Conservation (phyloP, 805 yeast species). For the Candida sithepensis region DNA sequence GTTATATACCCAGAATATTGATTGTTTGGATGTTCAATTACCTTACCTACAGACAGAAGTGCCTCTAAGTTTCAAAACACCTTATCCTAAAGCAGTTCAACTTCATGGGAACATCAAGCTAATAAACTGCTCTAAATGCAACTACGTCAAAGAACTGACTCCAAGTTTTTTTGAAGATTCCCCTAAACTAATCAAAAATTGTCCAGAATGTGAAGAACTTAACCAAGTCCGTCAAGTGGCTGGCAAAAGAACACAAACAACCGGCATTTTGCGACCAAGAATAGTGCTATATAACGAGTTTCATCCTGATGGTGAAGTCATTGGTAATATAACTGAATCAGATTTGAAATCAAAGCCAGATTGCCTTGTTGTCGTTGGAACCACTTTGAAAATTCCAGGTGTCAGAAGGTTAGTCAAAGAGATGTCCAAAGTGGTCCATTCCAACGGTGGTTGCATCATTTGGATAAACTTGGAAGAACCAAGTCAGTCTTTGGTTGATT, state of each 20-base stretch:
- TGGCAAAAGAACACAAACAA: constrained; percentile 62
- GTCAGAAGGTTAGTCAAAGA: constrained; percentile 60
- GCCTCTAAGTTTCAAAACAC: constrained; percentile 39
- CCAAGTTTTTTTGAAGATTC: constrained; percentile 41
- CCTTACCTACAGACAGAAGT: constrained; percentile 43
- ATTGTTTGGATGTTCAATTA: constrained; percentile 67
- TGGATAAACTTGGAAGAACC: constrained; percentile 63
- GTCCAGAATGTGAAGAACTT: constrained; percentile 62
- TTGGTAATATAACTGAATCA: constrained; percentile 67
- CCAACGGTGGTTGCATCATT: constrained; percentile 54
- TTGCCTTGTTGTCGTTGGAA: constrained; percentile 77
- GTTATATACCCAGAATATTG: constrained; percentile 86
- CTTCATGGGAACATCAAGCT: constrained; percentile 78
- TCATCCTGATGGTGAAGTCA: constrained; percentile 85
- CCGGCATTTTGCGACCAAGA: constrained; percentile 61
- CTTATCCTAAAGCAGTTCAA: constrained; percentile 60
- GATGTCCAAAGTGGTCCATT: constrained; percentile 53
- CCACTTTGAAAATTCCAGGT: constrained; percentile 79
- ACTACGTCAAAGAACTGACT: constrained; percentile 50
- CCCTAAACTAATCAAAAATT: constrained; percentile 40
- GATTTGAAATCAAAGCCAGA: constrained; percentile 71
- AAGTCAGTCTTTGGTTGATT: constrained; percentile 43
- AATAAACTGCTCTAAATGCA: constrained; percentile 77
- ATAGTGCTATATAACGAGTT: constrained; percentile 69
- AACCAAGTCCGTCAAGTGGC: constrained; percentile 53